These are phyloP conservation scores for Trebouxia sp. DNA, from an alignment of 139 green algal genomes.

Conservation along the genomic window DNA sequence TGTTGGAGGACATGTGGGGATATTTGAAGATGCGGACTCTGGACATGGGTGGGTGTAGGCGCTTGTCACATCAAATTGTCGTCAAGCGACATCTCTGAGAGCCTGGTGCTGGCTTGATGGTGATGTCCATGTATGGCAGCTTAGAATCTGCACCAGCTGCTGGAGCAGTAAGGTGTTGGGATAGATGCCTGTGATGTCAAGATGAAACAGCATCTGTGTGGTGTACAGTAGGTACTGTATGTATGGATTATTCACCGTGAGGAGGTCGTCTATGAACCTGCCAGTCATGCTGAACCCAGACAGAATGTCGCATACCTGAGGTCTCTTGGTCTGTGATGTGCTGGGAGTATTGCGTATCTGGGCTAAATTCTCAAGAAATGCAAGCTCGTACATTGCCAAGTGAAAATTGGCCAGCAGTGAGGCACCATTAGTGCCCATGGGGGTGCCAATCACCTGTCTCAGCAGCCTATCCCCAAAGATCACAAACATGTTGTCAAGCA, in stretches of 20 bases:
- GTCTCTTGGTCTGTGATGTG: not conserved
- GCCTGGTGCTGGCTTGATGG: not conserved
- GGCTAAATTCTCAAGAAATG: not conserved
- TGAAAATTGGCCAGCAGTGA: not conserved
- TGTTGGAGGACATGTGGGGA: not conserved
- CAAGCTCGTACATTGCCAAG: not conserved
- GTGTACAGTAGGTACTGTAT: not conserved
- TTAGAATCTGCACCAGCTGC: not conserved
- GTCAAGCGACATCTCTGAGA: not conserved
- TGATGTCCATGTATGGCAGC: not conserved
- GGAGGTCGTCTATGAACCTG: not conserved
- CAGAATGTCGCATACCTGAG: not conserved
- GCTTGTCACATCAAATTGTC: not conserved
- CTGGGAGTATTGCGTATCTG: not conserved
- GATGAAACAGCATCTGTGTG: not conserved
- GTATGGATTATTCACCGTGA: not conserved
- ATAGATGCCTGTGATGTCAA: not conserved
- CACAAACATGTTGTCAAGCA: slow-evolving; percentile 6
- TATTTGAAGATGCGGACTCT: not conserved
- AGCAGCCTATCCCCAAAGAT: not conserved
- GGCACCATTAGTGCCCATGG: not conserved
- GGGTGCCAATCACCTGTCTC: not conserved
- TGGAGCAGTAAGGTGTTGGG: not conserved
- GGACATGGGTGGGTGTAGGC: not conserved
- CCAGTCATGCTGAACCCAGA: not conserved